A percentile compares a stretch with the other conserved stretches of the same genome.
Evolutionary conservation across 2,329 filamentous ascomycete genomes (phyloP).

Genomic region (Aphanoascus verrucosus): DNA sequence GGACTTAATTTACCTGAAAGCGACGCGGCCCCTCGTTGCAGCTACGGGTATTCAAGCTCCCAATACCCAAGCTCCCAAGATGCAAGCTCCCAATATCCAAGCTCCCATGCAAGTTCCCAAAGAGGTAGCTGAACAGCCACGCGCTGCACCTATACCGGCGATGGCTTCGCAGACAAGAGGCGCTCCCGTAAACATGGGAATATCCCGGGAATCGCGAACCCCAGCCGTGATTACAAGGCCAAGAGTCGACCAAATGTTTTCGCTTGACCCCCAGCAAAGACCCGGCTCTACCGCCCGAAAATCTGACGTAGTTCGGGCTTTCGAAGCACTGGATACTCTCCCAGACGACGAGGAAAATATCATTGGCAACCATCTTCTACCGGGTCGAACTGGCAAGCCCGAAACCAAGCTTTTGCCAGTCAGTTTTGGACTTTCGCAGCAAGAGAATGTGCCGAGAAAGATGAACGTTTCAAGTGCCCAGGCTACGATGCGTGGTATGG

Average conservation of each 20-base stretch:
- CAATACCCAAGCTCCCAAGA: too few species aligned
- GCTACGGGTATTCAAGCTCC: neutral
- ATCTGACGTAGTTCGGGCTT: neutral
- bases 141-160: too few species aligned
- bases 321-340: neutral
- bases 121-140: neutral
- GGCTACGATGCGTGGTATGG: neutral
- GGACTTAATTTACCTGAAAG: neutral
- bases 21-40: neutral
- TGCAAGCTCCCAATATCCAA: neutral
- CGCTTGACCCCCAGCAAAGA: neutral
- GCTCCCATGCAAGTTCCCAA: neutral
- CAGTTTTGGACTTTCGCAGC: too few species aligned
- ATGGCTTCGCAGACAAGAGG: neutral
- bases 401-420: neutral
- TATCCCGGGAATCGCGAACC: neutral
- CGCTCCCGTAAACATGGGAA: neutral
- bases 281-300: neutral
- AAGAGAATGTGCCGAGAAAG: neutral
- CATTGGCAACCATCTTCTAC: slow-evolving; percentile 21
- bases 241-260: neutral
- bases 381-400: slow-evolving; percentile 13
- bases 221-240: neutral
- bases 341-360: slow-evolving; percentile 7
- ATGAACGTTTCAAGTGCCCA: neutral